These are phyloP conservation scores for Candida labiduridarum DNA, from an alignment of 1,139 yeast species.

Conservation along the genomic window DNA sequence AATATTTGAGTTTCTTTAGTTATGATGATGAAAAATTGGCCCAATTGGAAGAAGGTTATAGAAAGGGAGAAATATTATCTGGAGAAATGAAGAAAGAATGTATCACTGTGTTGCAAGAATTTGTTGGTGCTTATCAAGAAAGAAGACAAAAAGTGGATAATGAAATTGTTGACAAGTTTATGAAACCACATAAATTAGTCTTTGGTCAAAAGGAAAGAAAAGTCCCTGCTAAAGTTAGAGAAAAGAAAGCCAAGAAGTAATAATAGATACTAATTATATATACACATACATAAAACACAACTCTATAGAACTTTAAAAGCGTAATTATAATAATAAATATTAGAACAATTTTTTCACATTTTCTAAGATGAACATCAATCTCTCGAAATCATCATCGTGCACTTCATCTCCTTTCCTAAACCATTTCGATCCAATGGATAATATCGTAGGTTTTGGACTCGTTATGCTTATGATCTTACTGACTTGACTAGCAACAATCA, in stretches of 20 bases:
- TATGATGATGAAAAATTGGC: constrained; percentile 84
- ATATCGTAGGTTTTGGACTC: constrained; percentile 36
- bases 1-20: constrained; percentile 84
- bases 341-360: constrained; percentile 28
- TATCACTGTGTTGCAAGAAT: constrained; percentile 75
- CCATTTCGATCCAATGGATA: constrained; percentile 47
- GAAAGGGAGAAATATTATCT: constrained; percentile 79
- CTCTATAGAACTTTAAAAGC: neutral
- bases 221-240: constrained; percentile 67
- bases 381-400: constrained; percentile 40
- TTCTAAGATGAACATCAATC: constrained; percentile 41
- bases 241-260: constrained; percentile 24
- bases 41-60: constrained; percentile 64
- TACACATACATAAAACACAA: neutral
- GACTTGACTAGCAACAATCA: constrained; percentile 46
- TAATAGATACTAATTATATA: constrained; percentile 12
- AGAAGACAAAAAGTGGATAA: constrained; percentile 70
- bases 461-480: constrained; percentile 34
- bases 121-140: constrained; percentile 80
- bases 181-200: constrained; percentile 82
- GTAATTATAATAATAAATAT: neutral
- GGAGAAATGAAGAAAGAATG: constrained; percentile 94
- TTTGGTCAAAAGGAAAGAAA: constrained; percentile 73
- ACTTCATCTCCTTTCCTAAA: constrained; percentile 43
- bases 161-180: constrained; percentile 66